Evolutionary conservation across 1,139 yeast species (phyloP).

Genomic region (Kodamaea derodonti): DNA sequence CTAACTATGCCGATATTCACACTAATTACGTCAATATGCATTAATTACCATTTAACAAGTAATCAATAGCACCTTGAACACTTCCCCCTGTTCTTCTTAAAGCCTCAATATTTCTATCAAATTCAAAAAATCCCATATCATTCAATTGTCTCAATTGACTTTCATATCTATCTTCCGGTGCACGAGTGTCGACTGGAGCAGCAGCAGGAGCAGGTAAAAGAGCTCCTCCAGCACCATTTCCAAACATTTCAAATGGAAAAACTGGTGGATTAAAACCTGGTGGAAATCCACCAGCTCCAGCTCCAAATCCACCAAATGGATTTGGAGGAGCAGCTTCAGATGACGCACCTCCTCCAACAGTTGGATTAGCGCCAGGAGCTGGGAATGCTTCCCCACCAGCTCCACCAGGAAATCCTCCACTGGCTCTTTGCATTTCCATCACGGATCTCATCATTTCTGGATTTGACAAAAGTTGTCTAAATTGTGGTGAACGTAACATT

Average conservation of each 20-base stretch:
- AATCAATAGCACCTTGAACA: slow-evolving; percentile 95
- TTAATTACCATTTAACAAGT: slow-evolving; percentile 46
- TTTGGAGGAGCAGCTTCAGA: slow-evolving; percentile 8
- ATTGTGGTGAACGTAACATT: slow-evolving; percentile 78
- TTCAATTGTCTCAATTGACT: slow-evolving; percentile 87
- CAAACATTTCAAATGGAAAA: slow-evolving; percentile 46
- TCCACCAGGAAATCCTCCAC: slow-evolving; percentile 18
- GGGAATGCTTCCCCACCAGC: slow-evolving; percentile 15
- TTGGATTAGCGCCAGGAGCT: slow-evolving; percentile 45
- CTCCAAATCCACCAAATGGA: slow-evolving; percentile 1
- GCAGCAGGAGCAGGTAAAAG: slow-evolving; percentile 23
- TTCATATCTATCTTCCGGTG: slow-evolving; percentile 94
- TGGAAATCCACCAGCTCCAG: slow-evolving; percentile 11
- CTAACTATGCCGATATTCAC: no score
- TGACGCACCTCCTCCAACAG: slow-evolving; percentile 17
- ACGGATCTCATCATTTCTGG: slow-evolving; percentile 83
- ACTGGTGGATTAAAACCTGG: slow-evolving; percentile 10
- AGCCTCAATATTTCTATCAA: slow-evolving; percentile 87
- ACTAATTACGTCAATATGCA: no score
- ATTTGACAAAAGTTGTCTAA: slow-evolving; percentile 80
- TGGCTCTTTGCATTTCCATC: slow-evolving; percentile 65
- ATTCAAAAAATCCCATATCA: slow-evolving; percentile 94
- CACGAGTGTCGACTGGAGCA: slow-evolving; percentile 68
- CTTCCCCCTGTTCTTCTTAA: slow-evolving; percentile 94
- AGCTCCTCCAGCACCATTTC: slow-evolving; percentile 20